Conservation (phyloP, 345 rosid genomes). For the Psidium friedrichsthalianum region DNA sequence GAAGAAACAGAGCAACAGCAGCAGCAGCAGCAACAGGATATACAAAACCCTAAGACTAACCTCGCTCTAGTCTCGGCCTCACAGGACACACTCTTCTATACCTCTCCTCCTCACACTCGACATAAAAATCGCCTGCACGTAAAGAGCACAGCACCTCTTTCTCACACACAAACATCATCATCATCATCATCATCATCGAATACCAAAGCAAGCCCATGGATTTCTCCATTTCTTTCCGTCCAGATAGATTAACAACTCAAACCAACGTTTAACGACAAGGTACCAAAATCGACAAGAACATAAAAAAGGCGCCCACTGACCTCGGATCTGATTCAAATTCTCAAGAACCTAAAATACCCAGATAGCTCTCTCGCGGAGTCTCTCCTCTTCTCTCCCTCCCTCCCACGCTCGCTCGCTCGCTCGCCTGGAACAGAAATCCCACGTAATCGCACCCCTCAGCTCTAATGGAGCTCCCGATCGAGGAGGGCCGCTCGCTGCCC, state of each 20-base stretch:
- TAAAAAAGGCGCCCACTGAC: conserved; percentile 2
- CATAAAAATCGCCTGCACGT: background rate
- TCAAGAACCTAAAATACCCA: background rate
- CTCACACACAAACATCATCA: conserved; percentile 6
- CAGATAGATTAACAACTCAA: background rate
- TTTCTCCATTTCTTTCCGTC: background rate
- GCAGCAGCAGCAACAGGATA: background rate
- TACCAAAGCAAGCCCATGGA: conserved; percentile 10
- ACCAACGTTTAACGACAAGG: background rate
- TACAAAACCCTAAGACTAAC: conserved; percentile 2
- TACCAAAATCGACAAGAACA: background rate
- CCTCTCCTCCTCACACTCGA: conserved; percentile 5
- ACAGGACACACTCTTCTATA: conserved; percentile 4
- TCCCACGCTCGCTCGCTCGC: background rate
- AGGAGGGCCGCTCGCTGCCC: background rate
- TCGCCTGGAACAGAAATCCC: background rate
- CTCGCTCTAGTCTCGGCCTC: background rate
- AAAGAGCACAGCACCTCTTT: conserved; percentile 5
- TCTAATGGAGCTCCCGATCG: background rate
- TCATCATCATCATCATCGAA: background rate
- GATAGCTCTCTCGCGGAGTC: background rate
- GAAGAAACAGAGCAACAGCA: background rate
- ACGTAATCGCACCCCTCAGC: background rate
- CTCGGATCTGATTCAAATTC: conserved; percentile 9
- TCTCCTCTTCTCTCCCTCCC: conserved; percentile 3